A percentile compares a stretch with the other conserved stretches of the same genome.
Conservation (phyloP, 1,139 yeast species). For the Debaryomyces robertsiae region DNA sequence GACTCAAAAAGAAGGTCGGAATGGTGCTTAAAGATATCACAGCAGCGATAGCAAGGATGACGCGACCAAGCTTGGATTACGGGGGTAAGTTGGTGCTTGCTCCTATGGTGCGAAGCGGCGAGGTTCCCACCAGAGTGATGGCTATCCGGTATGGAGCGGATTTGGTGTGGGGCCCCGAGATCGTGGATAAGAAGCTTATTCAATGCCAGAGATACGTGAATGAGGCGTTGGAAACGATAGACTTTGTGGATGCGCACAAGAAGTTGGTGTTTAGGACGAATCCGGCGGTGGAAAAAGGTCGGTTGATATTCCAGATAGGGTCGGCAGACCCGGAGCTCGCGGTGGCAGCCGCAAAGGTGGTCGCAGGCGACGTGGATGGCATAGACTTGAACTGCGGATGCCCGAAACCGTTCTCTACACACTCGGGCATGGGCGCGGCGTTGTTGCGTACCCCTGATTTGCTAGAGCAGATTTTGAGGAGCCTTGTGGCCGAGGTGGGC, state of each 20-base stretch:
- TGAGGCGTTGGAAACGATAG: conserved; percentile 56
- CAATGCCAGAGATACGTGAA: conserved; percentile 68
- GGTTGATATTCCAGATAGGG: conserved; percentile 86
- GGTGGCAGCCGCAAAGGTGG: conserved; percentile 78
- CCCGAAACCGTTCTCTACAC: conserved; percentile 87
- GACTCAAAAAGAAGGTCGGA: background rate
- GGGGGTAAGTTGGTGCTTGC: conserved; percentile 80
- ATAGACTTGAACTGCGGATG: conserved; percentile 96
- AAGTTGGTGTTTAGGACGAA: conserved; percentile 71
- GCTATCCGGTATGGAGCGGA: conserved; percentile 88
- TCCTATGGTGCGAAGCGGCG: conserved; percentile 97
- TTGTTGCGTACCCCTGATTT: conserved; percentile 78
- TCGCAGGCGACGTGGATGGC: conserved; percentile 86
- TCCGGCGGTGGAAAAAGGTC: conserved; percentile 61
- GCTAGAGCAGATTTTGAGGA: conserved; percentile 64
- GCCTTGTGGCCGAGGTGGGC: conserved; percentile 79
- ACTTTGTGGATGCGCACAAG: conserved; percentile 43
- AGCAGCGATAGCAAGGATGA: conserved; percentile 4
- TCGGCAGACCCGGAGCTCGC: conserved; percentile 83
- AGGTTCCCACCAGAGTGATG: conserved; percentile 81
- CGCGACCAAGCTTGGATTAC: conserved; percentile 21
- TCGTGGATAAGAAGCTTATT: conserved; percentile 80
- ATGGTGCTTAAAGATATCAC: background rate
- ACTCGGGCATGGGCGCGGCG: conserved; percentile 98
- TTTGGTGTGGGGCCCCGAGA: conserved; percentile 94